These are phyloP conservation scores for Carex arenaria DNA, from an alignment of 202 grass and related monocot genomes.

Conservation along the genomic window DNA sequence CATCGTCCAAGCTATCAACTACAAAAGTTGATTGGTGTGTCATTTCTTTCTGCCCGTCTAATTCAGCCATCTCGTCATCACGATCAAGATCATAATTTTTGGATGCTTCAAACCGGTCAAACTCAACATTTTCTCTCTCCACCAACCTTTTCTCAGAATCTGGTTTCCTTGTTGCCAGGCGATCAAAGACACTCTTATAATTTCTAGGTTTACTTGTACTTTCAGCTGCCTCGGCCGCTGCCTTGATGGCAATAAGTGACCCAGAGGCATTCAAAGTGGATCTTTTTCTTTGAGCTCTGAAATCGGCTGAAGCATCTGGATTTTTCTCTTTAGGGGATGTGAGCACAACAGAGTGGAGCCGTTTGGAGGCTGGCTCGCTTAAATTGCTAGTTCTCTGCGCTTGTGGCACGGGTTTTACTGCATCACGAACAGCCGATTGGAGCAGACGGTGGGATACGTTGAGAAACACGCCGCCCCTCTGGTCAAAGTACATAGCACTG, in stretches of 20 bases:
- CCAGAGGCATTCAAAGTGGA: slow-evolving; percentile 44
- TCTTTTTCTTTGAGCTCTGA: slow-evolving; percentile 49
- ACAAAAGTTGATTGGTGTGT: slow-evolving; percentile 44
- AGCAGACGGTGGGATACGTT: slow-evolving; percentile 70
- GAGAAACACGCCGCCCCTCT: slow-evolving; percentile 15
- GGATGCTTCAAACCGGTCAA: slow-evolving; percentile 26
- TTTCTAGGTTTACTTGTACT: slow-evolving; percentile 58
- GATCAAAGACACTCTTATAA: slow-evolving; percentile 73
- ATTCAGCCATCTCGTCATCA: slow-evolving; percentile 40
- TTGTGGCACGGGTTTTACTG: slow-evolving; percentile 45
- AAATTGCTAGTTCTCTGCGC: slow-evolving; percentile 41
- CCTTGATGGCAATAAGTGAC: slow-evolving; percentile 64
- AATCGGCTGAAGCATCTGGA: slow-evolving; percentile 35
- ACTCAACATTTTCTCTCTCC: slow-evolving; percentile 35
- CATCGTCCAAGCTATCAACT: slow-evolving; percentile 29
- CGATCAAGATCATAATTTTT: slow-evolving; percentile 35
- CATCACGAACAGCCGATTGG: slow-evolving; percentile 90
- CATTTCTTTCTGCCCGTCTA: slow-evolving; percentile 40
- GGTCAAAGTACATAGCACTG: background rate
- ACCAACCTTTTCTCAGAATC: slow-evolving; percentile 26
- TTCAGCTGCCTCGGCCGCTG: slow-evolving; percentile 67
- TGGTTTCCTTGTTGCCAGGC: slow-evolving; percentile 61
- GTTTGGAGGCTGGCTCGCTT: slow-evolving; percentile 52
- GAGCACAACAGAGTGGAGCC: slow-evolving; percentile 62
- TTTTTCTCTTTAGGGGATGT: slow-evolving; percentile 29